Evolutionary conservation across 371 early-diverging fungal species (phyloP).

Genomic region (Apophysomyces variabilis): DNA sequence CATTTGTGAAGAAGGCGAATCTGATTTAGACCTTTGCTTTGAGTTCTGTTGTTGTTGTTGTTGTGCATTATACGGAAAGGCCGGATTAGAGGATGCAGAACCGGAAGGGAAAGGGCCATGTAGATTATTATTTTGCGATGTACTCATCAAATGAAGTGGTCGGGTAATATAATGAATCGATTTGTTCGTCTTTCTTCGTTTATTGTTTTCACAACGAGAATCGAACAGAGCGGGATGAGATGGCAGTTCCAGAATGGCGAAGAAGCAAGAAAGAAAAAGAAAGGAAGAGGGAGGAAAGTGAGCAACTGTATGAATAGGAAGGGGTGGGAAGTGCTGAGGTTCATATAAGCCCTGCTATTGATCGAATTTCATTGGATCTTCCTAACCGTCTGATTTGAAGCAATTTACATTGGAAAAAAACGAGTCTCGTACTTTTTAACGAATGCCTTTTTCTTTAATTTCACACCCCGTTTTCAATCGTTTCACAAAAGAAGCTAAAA

Average conservation of each 20-base stretch:
- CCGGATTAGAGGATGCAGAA: too few relatives aligned
- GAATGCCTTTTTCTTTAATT: not conserved
- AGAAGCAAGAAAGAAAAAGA: not conserved
- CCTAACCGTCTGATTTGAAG: too few relatives aligned
- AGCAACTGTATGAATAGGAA: not conserved
- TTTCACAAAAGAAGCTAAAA: not conserved
- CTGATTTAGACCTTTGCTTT: too few relatives aligned
- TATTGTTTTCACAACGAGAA: not conserved
- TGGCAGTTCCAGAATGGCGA: not conserved
- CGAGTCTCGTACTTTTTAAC: too few relatives aligned
- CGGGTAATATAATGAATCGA: not conserved
- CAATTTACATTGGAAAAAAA: too few relatives aligned
- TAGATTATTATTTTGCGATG: not conserved
- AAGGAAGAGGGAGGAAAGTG: not conserved
- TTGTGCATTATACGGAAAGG: too few relatives aligned
- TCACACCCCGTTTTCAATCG: not conserved
- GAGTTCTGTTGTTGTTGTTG: too few relatives aligned
- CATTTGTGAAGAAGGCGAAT: not conserved
- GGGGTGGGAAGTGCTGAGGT: too few relatives aligned
- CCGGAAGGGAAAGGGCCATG: not conserved
- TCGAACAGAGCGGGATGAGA: too few relatives aligned
- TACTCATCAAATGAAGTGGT: not conserved
- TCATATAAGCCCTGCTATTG: too few relatives aligned
- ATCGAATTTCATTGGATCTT: too few relatives aligned
- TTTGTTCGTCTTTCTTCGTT: conserved; percentile 2